A percentile compares a stretch with the other conserved stretches of the same genome.
Evolutionary conservation across 164 flowering plant genomes (phyloP).

Genomic region (Stephania yunnanensis): DNA sequence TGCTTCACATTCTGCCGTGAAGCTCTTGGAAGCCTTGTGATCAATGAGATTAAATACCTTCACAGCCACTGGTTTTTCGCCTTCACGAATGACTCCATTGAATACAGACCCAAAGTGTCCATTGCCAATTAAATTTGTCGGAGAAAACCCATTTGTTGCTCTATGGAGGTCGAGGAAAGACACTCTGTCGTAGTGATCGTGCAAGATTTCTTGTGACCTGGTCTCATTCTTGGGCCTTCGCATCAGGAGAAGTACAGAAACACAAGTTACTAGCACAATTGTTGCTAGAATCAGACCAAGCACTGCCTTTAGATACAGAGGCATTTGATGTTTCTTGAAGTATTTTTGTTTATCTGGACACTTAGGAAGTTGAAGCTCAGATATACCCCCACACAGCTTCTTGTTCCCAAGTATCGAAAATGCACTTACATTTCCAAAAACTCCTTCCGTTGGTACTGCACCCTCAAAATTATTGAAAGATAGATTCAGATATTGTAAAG

Average conservation of each 20-base stretch:
- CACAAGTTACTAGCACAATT: background rate
- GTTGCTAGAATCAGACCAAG: background rate
- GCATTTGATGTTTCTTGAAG: background rate
- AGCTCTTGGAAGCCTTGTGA: slow-evolving; percentile 13
- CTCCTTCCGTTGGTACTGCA: background rate
- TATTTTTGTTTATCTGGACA: background rate
- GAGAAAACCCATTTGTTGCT: slow-evolving; percentile 8
- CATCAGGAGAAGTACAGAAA: background rate
- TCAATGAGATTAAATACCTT: slow-evolving; percentile 5
- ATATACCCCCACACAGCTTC: slow-evolving; percentile 12
- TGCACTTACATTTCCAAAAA: slow-evolving; percentile 7
- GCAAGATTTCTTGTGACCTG: background rate
- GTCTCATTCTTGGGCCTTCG: background rate
- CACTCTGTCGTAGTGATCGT: background rate
- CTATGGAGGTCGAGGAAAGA: slow-evolving; percentile 3
- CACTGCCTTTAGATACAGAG: background rate
- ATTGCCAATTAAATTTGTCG: slow-evolving; percentile 9
- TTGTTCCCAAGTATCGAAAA: slow-evolving; percentile 9
- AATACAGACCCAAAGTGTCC: slow-evolving; percentile 12
- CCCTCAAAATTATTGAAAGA: too few relatives aligned
- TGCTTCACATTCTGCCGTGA: slow-evolving; percentile 6
- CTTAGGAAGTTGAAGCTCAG: background rate
- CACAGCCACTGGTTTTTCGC: background rate
- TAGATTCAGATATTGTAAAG: slow-evolving; percentile 6
- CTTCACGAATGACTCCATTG: slow-evolving; percentile 2